These are phyloP conservation scores for Platismatia glauca DNA, from an alignment of 495 filamentous ascomycete genomes.

Conservation along the genomic window DNA sequence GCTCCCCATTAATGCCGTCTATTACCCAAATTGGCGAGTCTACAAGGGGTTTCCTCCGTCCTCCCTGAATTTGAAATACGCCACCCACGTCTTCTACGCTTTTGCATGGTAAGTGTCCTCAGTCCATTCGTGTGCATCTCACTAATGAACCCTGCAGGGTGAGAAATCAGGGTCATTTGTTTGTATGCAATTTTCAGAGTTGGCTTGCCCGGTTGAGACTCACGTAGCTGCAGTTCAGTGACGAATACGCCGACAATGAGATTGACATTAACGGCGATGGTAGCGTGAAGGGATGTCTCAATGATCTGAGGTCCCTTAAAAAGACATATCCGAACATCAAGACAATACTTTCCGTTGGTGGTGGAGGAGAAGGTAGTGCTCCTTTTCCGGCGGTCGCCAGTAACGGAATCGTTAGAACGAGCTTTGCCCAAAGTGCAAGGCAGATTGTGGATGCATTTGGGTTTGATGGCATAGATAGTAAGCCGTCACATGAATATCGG, in stretches of 20 bases:
- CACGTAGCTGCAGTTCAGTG: slow-evolving; percentile 55
- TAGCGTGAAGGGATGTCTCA: slow-evolving; percentile 65
- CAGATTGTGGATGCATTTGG: slow-evolving; percentile 64
- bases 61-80: slow-evolving; percentile 56
- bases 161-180: slow-evolving; percentile 7
- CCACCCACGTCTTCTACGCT: slow-evolving; percentile 81
- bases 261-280: slow-evolving; percentile 54
- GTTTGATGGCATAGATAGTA: slow-evolving; percentile 83
- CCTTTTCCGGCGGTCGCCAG: slow-evolving; percentile 67
- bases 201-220: neutral
- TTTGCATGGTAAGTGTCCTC: slow-evolving; percentile 55
- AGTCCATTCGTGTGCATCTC: slow-evolving; percentile 20
- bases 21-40: slow-evolving; percentile 69
- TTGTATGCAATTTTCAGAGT: neutral
- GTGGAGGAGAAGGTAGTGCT: slow-evolving; percentile 66
- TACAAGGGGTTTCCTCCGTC: slow-evolving; percentile 73
- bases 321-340: slow-evolving; percentile 64
- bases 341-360: slow-evolving; percentile 80
- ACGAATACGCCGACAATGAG: slow-evolving; percentile 76
- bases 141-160: slow-evolving; percentile 13
- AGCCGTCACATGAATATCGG: neutral
- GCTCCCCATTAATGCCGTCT: slow-evolving; percentile 20
- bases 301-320: slow-evolving; percentile 68
- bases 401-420: slow-evolving; percentile 50
- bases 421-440: slow-evolving; percentile 63